Evolutionary conservation across 306 rosid species (phyloP).

Genomic region (Malus orientalis): DNA sequence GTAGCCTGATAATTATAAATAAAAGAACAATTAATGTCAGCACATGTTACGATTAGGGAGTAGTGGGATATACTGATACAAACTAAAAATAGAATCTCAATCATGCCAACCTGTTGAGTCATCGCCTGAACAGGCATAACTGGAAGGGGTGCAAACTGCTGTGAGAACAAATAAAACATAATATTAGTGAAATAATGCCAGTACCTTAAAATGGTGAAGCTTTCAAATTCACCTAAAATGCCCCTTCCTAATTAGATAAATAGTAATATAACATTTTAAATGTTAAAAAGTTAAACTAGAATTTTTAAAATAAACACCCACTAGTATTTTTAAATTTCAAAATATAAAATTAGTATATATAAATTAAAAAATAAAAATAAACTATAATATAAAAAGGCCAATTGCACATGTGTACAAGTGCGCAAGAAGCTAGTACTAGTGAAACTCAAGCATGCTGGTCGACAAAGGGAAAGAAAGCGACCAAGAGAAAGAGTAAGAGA

Average conservation of each 20-base stretch:
- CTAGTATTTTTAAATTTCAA: no score
- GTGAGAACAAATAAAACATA: conserved; percentile 19
- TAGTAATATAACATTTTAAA: no score
- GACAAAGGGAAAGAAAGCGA: neutral
- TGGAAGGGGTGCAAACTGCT: conserved; percentile 80
- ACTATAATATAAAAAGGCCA: no score
- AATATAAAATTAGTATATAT: no score
- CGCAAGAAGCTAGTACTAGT: neutral
- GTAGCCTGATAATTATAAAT: conserved; percentile 59
- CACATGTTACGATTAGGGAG: neutral
- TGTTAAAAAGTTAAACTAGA: no score
- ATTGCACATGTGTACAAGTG: no score
- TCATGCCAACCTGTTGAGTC: conserved; percentile 82
- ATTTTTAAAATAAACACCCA: no score
- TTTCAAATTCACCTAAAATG: no score
- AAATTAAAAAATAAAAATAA: no score
- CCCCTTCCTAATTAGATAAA: no score
- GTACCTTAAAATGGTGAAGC: no score
- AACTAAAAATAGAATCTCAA: neutral
- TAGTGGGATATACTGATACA: neutral
- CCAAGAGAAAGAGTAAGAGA: neutral
- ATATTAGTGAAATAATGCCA: neutral
- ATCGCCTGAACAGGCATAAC: conserved; percentile 99
- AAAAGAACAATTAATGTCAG: neutral
- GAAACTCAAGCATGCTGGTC: neutral